These are phyloP conservation scores for Penicillium corylophilum DNA, from an alignment of 2,329 filamentous ascomycete species.

Conservation along the genomic window DNA sequence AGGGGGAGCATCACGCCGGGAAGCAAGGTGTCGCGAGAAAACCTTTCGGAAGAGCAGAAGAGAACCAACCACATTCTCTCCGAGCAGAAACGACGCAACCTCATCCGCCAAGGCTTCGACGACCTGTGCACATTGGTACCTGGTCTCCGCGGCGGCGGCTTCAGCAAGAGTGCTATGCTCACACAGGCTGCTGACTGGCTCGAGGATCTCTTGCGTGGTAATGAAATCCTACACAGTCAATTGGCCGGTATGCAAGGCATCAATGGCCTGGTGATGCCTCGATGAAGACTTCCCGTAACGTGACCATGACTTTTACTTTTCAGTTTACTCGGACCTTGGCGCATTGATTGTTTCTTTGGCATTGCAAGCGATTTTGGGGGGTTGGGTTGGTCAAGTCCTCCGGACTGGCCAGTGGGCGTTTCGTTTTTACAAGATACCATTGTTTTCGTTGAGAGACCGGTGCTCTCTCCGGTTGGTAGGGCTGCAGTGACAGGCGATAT, in stretches of 20 bases:
- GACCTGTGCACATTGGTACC: conserved; percentile 77
- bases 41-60: conserved; percentile 75
- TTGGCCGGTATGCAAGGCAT: conserved; percentile 49
- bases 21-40: conserved; percentile 51
- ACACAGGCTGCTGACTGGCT: conserved; percentile 74
- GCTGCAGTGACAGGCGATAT: not conserved
- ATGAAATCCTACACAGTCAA: conserved; percentile 59
- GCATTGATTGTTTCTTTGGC: conserved; percentile 5
- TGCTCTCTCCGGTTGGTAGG: not conserved
- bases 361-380: conserved; percentile 29
- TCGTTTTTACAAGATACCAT: conserved; percentile 20
- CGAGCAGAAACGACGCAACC: conserved; percentile 79
- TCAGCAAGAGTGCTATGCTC: conserved; percentile 81
- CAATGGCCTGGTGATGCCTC: conserved; percentile 38
- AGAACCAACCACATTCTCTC: conserved; percentile 83
- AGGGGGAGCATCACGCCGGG: conserved; percentile 31
- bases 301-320: conserved; percentile 16
- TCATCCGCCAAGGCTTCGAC: conserved; percentile 80
- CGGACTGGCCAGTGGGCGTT: conserved; percentile 24
- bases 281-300: conserved; percentile 26
- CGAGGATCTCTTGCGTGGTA: conserved; percentile 69
- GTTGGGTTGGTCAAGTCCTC: conserved; percentile 7
- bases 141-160: conserved; percentile 68
- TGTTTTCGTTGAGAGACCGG: conserved; percentile 2
- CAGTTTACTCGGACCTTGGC: conserved; percentile 2